A percentile compares a stretch with the other conserved stretches of the same genome.
These are phyloP conservation scores for Salix suchowensis DNA, from an alignment of 345 rosid genomes.

Conservation along the genomic window DNA sequence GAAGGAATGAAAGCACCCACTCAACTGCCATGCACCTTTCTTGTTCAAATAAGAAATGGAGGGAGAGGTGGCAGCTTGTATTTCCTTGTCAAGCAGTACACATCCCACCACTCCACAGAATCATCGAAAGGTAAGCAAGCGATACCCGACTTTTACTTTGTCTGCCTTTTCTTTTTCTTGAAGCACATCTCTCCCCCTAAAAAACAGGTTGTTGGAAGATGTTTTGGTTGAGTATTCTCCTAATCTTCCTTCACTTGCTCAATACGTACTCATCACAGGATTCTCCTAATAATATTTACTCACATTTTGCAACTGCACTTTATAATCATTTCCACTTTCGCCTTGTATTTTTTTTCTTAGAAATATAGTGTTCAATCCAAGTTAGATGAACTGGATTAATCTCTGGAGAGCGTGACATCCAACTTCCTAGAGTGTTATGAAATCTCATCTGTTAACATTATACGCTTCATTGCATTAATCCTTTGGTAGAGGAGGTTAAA, in stretches of 20 bases:
- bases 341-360: background rate
- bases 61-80: conserved; percentile 26
- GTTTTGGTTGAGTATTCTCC: conserved; percentile 42
- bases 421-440: conserved; percentile 3
- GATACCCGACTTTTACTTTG: conserved; percentile 26
- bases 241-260: conserved; percentile 43
- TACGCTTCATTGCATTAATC: conserved; percentile 4
- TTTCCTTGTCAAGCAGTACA: conserved; percentile 30
- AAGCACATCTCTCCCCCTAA: conserved; percentile 41
- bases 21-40: conserved; percentile 43
- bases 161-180: conserved; percentile 54
- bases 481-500: conserved; percentile 9
- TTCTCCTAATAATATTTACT: conserved; percentile 19
- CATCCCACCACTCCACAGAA: conserved; percentile 6
- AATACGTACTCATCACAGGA: conserved; percentile 25
- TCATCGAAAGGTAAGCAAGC: conserved; percentile 31
- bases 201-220: conserved; percentile 42
- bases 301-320: conserved; percentile 8
- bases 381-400: background rate
- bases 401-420: conserved; percentile 9
- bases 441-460: conserved; percentile 9
- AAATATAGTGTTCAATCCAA: background rate
- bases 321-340: conserved; percentile 21
- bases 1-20: conserved; percentile 51
- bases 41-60: conserved; percentile 7